Evolutionary conservation across 257 asterid genomes (phyloP).

Genomic region (Nyctanthes arbortristis): DNA sequence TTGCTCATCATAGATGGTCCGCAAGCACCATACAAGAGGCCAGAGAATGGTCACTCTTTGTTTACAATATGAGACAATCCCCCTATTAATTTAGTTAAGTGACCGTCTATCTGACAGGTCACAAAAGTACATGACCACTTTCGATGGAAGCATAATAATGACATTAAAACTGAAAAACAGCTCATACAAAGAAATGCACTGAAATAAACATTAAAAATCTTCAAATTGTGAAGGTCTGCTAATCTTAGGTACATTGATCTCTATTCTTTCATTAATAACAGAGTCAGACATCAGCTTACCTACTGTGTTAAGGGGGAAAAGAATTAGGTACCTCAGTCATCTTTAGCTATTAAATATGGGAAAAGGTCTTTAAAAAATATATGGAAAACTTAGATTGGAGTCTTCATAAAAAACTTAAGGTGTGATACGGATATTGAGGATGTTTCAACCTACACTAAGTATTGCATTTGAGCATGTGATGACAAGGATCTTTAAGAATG

Average conservation of each 20-base stretch:
- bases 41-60: too few relatives aligned
- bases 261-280: not conserved
- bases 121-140: not conserved
- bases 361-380: too few relatives aligned
- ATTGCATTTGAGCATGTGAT: not conserved
- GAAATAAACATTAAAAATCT: not conserved
- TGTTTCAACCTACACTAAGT: too few relatives aligned
- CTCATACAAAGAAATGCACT: not conserved
- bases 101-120: not conserved
- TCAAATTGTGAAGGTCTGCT: not conserved
- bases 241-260: not conserved
- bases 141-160: not conserved
- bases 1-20: not conserved
- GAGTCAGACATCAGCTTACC: not conserved
- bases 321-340: not conserved
- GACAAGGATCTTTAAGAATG: not conserved
- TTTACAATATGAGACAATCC: too few relatives aligned
- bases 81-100: not conserved
- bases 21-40: not conserved
- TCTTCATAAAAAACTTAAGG: too few relatives aligned
- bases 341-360: too few relatives aligned
- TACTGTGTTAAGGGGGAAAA: not conserved
- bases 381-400: too few relatives aligned
- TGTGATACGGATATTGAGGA: too few relatives aligned
- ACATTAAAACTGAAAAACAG: not conserved